Conservation (phyloP, 163 green algal species). For the Scenedesmus sp. region DNA sequence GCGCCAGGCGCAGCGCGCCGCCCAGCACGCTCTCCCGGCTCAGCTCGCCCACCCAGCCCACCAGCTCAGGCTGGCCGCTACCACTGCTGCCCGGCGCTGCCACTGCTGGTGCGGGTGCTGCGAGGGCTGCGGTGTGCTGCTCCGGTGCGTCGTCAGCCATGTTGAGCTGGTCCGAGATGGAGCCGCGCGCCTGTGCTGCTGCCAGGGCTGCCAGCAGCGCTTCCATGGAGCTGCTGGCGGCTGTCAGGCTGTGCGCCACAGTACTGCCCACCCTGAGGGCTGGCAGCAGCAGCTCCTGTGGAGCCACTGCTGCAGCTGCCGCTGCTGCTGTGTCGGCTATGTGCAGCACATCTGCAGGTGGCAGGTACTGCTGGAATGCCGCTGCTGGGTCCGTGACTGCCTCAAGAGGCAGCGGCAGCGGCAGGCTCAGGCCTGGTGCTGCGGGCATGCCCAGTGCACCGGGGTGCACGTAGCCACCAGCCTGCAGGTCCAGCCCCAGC, state of each 20-base stretch:
- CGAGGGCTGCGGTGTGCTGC: neutral
- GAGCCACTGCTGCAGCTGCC: neutral
- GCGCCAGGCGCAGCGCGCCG: neutral
- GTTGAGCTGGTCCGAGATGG: neutral
- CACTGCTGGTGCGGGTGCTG: slow-evolving; percentile 5
- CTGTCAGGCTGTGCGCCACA: neutral
- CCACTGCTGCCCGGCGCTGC: neutral
- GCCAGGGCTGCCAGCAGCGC: neutral
- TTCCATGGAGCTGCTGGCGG: neutral
- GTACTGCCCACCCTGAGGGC: neutral
- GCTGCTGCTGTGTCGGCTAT: neutral
- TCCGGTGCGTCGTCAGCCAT: neutral
- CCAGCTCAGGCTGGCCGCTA: neutral
- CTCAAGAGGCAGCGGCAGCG: neutral
- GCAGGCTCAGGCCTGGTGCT: neutral
- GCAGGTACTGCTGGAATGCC: neutral
- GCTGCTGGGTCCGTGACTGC: neutral
- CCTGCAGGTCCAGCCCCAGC: neutral
- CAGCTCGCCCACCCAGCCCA: neutral
- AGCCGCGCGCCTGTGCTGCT: neutral
- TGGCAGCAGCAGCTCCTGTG: neutral
- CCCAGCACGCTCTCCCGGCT: neutral
- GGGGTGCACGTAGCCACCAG: slow-evolving; percentile 1
- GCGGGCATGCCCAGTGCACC: neutral
- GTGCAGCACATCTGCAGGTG: neutral